Base-by-base conservation (phyloP, 2,329 filamentous ascomycete genomes). In the Alternaria viburni region DNA sequence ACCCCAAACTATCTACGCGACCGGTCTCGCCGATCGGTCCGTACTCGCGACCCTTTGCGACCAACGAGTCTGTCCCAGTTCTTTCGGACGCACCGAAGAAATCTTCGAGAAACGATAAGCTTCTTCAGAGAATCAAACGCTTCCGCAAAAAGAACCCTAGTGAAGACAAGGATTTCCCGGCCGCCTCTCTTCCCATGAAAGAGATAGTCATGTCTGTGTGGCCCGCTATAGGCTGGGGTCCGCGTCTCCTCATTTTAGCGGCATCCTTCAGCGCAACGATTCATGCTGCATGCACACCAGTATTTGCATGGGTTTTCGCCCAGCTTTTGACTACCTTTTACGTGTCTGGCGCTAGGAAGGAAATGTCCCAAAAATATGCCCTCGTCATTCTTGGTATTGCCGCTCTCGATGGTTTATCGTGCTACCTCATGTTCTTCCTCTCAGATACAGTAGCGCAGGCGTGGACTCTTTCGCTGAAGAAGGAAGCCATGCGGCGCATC, bases 231-330 rank as follows among this genome's bases (percentile, higher is more conserved):
- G 80, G 82, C 1, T 73, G 70, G 55, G 79, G 67, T 7, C 83
- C 89, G 12, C 87, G 86, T 2, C 2, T 86, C 0, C 77, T 87
- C 12, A 80, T 96, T 1, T 26, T 90, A 0, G 57, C 86, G 2
- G 92, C 89, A 2, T 79, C 93, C 10, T n/a, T 86, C 0, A 84
- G 86, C 47, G 88, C 90, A 28, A 71, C 91, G 1, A 70, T 90
- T 0, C 89, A 92, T 50, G 90, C 92, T 4, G 87, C 85, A 4
- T 85, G 87, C 25, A 91, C 90, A 0, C 92, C 93, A 0, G 82
- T 88, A 0, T 97, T 97, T 71, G 90, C 93, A 0, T 93, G 87
- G 75, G 83, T 91, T 9, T 89, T 97, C 54, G 88, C 93, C 0
- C 87, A 90, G 59, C 85, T 97, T 0, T 85, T 97, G 0, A 81